Percentiles rank a stretch among this genome's conserved stretches.
Conservation (phyloP, 1,284 basidiomycete genomes). For the Rhizoctonia solani region DNA sequence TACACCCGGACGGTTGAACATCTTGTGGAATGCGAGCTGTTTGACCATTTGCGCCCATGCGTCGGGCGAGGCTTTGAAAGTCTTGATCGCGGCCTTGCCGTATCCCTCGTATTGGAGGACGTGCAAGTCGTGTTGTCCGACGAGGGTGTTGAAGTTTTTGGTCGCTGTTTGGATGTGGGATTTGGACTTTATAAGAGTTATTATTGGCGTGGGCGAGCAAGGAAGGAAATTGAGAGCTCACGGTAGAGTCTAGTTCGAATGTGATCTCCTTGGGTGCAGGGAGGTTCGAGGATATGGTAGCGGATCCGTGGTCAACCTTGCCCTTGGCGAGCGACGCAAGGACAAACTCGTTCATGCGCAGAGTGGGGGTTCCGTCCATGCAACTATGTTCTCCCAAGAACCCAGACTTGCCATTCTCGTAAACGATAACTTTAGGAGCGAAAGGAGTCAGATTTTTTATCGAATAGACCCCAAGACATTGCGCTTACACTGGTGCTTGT, state of each 20-base stretch:
- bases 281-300: conserved; percentile 53
- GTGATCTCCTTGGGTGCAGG: conserved; percentile 67
- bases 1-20: conserved; percentile 77
- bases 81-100: conserved; percentile 82
- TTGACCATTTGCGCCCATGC: conserved; percentile 95
- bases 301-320: conserved; percentile 73
- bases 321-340: conserved; percentile 77
- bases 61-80: conserved; percentile 86
- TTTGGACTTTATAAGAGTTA: conserved; percentile 47
- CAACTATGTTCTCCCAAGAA: conserved; percentile 89
- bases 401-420: conserved; percentile 90
- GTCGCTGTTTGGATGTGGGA: conserved; percentile 61
- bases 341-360: conserved; percentile 94
- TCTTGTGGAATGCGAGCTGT: conserved; percentile 91
- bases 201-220: background rate
- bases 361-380: conserved; percentile 86
- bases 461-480: background rate
- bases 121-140: conserved; percentile 79
- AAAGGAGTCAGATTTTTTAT: background rate
- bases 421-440: conserved; percentile 69
- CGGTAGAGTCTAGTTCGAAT: conserved; percentile 68
- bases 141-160: conserved; percentile 74
- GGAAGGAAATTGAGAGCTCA: background rate
- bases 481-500: conserved; percentile 88
- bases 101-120: conserved; percentile 84